Evolutionary conservation across 106 monocot genomes (phyloP), one percentile per base, ranked within the genome.

Genomic region (Apostasia shenzhenica): DNA sequence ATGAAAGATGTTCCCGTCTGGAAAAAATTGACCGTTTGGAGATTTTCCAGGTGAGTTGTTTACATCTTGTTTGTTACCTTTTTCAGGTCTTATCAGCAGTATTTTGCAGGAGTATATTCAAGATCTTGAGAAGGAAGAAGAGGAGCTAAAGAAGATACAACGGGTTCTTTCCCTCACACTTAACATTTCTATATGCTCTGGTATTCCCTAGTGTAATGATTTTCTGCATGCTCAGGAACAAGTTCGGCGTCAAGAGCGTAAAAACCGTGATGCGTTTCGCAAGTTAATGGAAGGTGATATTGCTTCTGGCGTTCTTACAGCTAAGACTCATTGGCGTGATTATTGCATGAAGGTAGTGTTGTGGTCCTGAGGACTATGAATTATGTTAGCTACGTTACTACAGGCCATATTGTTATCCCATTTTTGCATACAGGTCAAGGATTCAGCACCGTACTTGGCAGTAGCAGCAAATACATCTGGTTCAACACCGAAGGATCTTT

Each of bases 401-500:
- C 48, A 14, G 53, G 6, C n/a, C 39, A 14, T 47, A 54, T 45
- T 45, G n/a, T 38, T 44, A 6, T 7, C 26, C 54, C 66, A 50
- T 54, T 14, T 60, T 66, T 71, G n/a, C 69, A 26, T 65, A 48
- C 43, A 91, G 99, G 81, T 99, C 52, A 99, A 87, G 62, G 87
- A 90, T 71, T 74, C 68, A 40, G 55, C 78, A 55, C 54, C 81
- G 5, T 99, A 93, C 68, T 46, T 80, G 14, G 87, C 78, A 58
- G 90, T 99, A 38, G 67, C 99, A 44, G 78, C 85, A 74, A 99
- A 99, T 67, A 84, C 81, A 13, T 90, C 90, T 60, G 99, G 99
- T 63, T 90, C 99, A 9, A 99, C 93, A 7, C 93, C 99, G 55
- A 99, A 99, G 76, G 93, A 93, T 80, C 80, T 99, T 12, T 99